Evolutionary conservation across 257 asterid genomes (phyloP).

Genomic region (Salvia rosmarinus): DNA sequence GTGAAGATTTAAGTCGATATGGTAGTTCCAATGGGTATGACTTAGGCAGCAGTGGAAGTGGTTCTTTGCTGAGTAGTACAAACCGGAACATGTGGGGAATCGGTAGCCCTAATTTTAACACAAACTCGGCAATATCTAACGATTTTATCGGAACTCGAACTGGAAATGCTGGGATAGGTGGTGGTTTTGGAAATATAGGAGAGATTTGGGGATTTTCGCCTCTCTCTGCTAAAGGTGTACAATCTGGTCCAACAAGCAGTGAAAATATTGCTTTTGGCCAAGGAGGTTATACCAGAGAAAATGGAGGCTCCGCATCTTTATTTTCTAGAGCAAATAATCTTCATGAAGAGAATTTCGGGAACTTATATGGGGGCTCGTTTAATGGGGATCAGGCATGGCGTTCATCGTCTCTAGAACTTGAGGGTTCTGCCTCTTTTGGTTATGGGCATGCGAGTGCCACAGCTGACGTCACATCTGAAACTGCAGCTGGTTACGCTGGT

Average conservation of each 20-base stretch:
- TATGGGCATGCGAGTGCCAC: slow-evolving; percentile 53
- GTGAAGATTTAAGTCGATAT: slow-evolving; percentile 48
- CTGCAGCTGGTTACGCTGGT: slow-evolving; percentile 58
- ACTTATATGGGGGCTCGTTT: slow-evolving; percentile 49
- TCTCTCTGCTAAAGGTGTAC: slow-evolving; percentile 48
- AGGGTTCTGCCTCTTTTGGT: slow-evolving; percentile 48
- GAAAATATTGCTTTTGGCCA: slow-evolving; percentile 41
- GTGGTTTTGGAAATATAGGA: slow-evolving; percentile 61
- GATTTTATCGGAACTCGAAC: slow-evolving; percentile 50
- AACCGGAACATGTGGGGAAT: slow-evolving; percentile 59
- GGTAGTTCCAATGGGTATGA: slow-evolving; percentile 47
- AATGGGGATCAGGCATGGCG: slow-evolving; percentile 55
- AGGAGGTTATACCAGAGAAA: slow-evolving; percentile 49
- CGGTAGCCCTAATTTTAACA: slow-evolving; percentile 41
- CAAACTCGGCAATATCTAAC: slow-evolving; percentile 42
- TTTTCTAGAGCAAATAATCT: slow-evolving; percentile 44
- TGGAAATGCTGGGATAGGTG: slow-evolving; percentile 45
- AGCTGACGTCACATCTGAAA: slow-evolving; percentile 50
- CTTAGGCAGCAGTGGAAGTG: slow-evolving; percentile 50
- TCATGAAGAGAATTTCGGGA: slow-evolving; percentile 47
- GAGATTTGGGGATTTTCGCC: slow-evolving; percentile 67
- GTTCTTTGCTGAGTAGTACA: slow-evolving; percentile 47
- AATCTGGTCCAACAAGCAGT: slow-evolving; percentile 42
- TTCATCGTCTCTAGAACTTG: slow-evolving; percentile 57
- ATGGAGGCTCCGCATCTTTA: slow-evolving; percentile 41